These are phyloP conservation scores for Austropuccinia psidii DNA, from an alignment of 1,284 basidiomycete genomes.

Conservation along the genomic window DNA sequence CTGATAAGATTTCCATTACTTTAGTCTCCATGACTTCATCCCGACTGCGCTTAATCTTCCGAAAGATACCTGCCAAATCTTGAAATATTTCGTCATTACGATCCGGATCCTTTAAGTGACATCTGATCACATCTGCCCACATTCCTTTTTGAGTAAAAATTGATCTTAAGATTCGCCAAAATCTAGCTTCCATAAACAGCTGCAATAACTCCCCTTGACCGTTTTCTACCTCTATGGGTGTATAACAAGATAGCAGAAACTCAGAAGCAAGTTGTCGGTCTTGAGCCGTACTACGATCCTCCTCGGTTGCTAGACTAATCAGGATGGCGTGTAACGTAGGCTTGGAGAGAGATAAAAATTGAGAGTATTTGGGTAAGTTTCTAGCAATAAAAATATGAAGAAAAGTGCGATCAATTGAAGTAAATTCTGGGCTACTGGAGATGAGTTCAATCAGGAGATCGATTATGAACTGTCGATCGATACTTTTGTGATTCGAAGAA, in stretches of 20 bases:
- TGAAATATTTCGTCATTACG: slow-evolving; percentile 59
- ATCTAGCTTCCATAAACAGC: slow-evolving; percentile 73
- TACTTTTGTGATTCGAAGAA: neutral
- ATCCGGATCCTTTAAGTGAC: slow-evolving; percentile 68
- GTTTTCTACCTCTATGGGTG: slow-evolving; percentile 51
- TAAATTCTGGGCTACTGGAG: slow-evolving; percentile 42
- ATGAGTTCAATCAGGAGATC: slow-evolving; percentile 77
- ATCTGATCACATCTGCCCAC: slow-evolving; percentile 66
- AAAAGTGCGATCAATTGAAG: slow-evolving; percentile 62
- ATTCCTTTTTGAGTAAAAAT: slow-evolving; percentile 67
- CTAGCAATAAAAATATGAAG: slow-evolving; percentile 91
- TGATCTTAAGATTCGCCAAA: slow-evolving; percentile 77
- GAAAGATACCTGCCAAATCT: slow-evolving; percentile 51
- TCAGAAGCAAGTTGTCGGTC: slow-evolving; percentile 93
- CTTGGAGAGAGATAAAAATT: slow-evolving; percentile 67
- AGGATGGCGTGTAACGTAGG: slow-evolving; percentile 68
- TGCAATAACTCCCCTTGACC: slow-evolving; percentile 54
- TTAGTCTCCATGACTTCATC: slow-evolving; percentile 52
- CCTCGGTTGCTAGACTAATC: slow-evolving; percentile 63
- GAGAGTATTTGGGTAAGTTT: slow-evolving; percentile 92
- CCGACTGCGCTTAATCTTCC: slow-evolving; percentile 46
- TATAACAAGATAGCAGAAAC: slow-evolving; percentile 86
- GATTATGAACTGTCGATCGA: slow-evolving; percentile 69
- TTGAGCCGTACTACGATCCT: slow-evolving; percentile 60
- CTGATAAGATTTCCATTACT: slow-evolving; percentile 11